A percentile compares a stretch with the other conserved stretches of the same genome.
phyloP scores from a whole-genome alignment of 208 protist genomes.

The Crithidia acanthocephali region DNA sequence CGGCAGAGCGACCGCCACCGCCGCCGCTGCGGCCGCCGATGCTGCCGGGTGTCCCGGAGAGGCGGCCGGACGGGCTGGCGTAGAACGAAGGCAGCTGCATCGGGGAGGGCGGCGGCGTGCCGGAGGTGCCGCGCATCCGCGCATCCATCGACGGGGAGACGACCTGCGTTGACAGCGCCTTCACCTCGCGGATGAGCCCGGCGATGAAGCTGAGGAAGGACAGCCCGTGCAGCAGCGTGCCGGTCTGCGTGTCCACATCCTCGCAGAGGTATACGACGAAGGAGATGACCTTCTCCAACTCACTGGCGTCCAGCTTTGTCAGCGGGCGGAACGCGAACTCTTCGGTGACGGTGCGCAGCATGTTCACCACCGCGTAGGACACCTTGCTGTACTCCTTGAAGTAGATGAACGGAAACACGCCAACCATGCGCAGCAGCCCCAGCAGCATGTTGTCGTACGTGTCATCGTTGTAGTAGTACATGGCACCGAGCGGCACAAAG shows the following conservation, averaged over 20 bases:
- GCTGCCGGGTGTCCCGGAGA: constrained; percentile 44
- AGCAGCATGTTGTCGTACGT: constrained; percentile 78
- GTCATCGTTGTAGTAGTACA: constrained; percentile 87
- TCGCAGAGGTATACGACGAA: constrained; percentile 69
- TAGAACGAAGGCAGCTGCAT: constrained; percentile 59
- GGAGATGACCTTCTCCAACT: constrained; percentile 64
- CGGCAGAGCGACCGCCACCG: constrained; percentile 11
- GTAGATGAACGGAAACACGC: constrained; percentile 54
- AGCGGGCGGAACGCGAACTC: constrained; percentile 75
- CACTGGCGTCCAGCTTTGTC: constrained; percentile 51
- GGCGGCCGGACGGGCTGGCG: constrained; percentile 36
- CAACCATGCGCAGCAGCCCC: constrained; percentile 68
- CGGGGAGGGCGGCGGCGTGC: constrained; percentile 50
- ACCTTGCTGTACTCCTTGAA: constrained; percentile 80
- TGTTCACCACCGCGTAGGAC: constrained; percentile 51
- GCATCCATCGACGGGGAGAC: constrained; percentile 24
- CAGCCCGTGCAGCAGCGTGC: constrained; percentile 62
- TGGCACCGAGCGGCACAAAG: constrained; percentile 83
- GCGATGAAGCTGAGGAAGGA: constrained; percentile 83
- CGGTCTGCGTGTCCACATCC: constrained; percentile 61
- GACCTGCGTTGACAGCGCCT: constrained; percentile 49
- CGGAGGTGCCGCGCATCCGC: constrained; percentile 20
- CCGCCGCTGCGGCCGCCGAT: constrained; percentile 28
- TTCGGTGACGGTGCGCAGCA: constrained; percentile 72
- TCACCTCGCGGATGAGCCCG: constrained; percentile 71